These are phyloP conservation scores for Zygnema circumcarinatum DNA, from an alignment of 139 green algal genomes.

Conservation along the genomic window DNA sequence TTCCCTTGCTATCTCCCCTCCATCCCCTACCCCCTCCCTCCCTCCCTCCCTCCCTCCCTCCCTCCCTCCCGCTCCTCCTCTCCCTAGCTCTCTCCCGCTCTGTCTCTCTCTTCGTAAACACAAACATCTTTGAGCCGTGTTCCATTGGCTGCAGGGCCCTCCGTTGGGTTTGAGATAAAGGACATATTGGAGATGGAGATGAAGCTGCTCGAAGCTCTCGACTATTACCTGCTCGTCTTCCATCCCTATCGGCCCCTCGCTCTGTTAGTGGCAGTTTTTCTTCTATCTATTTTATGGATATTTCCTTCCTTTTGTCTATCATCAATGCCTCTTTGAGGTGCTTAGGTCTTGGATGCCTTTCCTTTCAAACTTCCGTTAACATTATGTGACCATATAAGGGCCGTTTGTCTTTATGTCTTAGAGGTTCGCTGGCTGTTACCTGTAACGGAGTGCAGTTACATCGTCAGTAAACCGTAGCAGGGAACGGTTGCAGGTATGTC, in stretches of 20 bases:
- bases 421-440: too few species aligned
- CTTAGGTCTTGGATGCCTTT: too few species aligned
- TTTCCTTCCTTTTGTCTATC: not conserved
- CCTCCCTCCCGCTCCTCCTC: not conserved
- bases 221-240: conserved; percentile 76
- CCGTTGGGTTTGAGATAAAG: conserved; percentile 63
- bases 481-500: not conserved
- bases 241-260: conserved; percentile 71
- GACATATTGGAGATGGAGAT: conserved; percentile 76
- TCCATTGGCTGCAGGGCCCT: not conserved
- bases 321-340: too few species aligned
- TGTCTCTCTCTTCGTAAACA: not conserved
- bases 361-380: too few species aligned
- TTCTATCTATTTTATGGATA: conserved; percentile 22
- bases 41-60: not conserved
- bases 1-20: not conserved
- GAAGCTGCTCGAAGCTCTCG: conserved; percentile 73
- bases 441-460: too few species aligned
- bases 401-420: too few species aligned
- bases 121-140: not conserved
- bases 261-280: too few species aligned
- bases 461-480: too few species aligned
- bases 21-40: not conserved
- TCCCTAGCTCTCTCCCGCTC: not conserved
- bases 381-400: too few species aligned